Conservation (phyloP, 2,329 filamentous ascomycete genomes). For the Fusarium clavum region DNA sequence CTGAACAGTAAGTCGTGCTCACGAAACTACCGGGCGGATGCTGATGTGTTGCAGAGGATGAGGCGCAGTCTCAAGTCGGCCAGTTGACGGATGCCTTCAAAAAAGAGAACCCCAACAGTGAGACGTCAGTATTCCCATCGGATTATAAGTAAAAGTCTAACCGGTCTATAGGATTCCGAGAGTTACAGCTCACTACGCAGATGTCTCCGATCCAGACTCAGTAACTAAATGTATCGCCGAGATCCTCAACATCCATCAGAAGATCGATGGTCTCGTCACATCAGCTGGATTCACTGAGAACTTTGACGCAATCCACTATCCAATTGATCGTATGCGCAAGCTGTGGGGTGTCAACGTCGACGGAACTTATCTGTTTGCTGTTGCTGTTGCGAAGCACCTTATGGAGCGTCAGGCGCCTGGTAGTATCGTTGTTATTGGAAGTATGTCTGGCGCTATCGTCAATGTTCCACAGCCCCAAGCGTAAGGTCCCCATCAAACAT, state of each 20-base stretch:
- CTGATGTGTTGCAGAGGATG: conserved; percentile 70
- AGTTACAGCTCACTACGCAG: conserved; percentile 89
- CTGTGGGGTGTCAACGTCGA: conserved; percentile 93
- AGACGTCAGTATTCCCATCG: conserved; percentile 60
- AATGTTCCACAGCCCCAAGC: conserved; percentile 95
- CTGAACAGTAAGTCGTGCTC: conserved; percentile 78
- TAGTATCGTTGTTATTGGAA: conserved; percentile 93
- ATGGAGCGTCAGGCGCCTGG: conserved; percentile 83
- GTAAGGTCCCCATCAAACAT: conserved; percentile 51
- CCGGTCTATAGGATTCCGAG: conserved; percentile 70
- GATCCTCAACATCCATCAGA: conserved; percentile 68
- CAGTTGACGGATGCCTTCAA: conserved; percentile 79
- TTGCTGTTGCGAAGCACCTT: conserved; percentile 84
- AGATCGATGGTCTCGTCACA: conserved; percentile 93
- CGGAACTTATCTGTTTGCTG: conserved; percentile 90
- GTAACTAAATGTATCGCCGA: conserved; percentile 79
- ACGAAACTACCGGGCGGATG: neutral
- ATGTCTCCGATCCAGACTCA: conserved; percentile 84
- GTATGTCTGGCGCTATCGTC: conserved; percentile 93
- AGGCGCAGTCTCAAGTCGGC: conserved; percentile 80
- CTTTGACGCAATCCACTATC: conserved; percentile 89
- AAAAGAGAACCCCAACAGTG: conserved; percentile 79
- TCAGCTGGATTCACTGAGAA: conserved; percentile 97
- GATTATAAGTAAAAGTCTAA: neutral
- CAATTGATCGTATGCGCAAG: conserved; percentile 89